Evolutionary conservation across 352 stramenopile species (phyloP).

Genomic region (Phytophthora fragariaefolia): DNA sequence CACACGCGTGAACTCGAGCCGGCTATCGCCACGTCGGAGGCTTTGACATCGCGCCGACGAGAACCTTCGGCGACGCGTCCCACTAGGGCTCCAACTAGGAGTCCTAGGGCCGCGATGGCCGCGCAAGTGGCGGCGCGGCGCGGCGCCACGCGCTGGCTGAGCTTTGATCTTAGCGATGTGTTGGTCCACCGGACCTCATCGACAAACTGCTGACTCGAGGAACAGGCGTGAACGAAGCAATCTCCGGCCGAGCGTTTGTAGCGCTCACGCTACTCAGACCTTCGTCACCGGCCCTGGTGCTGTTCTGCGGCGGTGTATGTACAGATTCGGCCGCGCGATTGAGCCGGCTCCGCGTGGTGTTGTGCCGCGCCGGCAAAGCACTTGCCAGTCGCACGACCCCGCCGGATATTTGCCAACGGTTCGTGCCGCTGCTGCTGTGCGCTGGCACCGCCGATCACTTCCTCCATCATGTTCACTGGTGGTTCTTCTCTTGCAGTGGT

Average conservation of each 20-base stretch:
- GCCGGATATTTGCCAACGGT: background rate
- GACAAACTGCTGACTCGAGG: slow-evolving; percentile 3
- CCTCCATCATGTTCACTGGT: slow-evolving; percentile 14
- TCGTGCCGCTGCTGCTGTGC: too few species aligned
- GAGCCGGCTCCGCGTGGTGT: background rate
- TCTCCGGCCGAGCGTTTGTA: background rate
- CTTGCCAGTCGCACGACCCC: slow-evolving; percentile 15
- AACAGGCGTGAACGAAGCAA: background rate
- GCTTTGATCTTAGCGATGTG: slow-evolving; percentile 6
- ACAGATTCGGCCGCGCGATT: too few species aligned
- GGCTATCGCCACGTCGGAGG: slow-evolving; percentile 18
- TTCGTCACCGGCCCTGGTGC: background rate
- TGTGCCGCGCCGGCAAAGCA: background rate
- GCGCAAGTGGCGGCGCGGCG: too few species aligned
- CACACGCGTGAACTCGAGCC: slow-evolving; percentile 13
- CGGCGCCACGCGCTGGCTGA: too few species aligned
- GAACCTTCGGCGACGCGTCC: slow-evolving; percentile 4
- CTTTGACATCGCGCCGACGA: slow-evolving; percentile 7
- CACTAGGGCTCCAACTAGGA: too few species aligned
- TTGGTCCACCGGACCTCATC: background rate
- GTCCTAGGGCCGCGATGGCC: too few species aligned
- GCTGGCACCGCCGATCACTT: background rate
- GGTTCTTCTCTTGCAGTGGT: slow-evolving; percentile 18
- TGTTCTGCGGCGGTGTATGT: background rate
- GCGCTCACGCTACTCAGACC: background rate